These are phyloP conservation scores for Apiotrichum sp. DNA, from an alignment of 1,284 basidiomycete genomes.

Conservation along the genomic window DNA sequence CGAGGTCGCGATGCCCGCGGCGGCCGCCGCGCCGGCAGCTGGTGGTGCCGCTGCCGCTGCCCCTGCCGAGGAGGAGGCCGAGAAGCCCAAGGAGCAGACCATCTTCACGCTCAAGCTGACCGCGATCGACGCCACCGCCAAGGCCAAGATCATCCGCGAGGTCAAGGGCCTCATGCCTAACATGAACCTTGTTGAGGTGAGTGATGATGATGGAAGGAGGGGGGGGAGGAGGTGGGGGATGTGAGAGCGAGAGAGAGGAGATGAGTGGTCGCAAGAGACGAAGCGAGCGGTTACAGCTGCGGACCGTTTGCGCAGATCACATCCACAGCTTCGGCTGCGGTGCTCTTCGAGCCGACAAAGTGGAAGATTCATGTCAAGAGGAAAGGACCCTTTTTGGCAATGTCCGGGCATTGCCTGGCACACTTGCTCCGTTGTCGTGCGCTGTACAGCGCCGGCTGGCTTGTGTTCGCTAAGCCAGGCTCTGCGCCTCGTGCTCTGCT, in stretches of 20 bases:
- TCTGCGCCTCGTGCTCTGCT: no score
- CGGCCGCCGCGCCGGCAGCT: conserved; percentile 58
- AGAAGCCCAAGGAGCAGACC: conserved; percentile 96
- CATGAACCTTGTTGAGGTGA: conserved; percentile 89
- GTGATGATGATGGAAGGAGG: conserved; percentile 39
- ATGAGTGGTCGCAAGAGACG: no score
- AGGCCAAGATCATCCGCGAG: conserved; percentile 97
- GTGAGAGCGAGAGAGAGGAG: no score
- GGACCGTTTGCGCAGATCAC: no score
- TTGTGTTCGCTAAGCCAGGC: no score
- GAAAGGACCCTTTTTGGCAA: no score
- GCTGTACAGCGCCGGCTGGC: no score
- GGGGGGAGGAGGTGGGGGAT: not conserved
- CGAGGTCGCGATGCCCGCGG: conserved; percentile 89
- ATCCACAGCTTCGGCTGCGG: no score
- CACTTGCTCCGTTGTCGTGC: no score
- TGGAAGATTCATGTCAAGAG: no score
- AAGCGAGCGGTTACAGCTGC: no score
- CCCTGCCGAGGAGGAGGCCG: conserved; percentile 54
- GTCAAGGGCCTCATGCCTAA: conserved; percentile 93
- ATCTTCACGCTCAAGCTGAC: conserved; percentile 92
- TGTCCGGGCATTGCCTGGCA: no score
- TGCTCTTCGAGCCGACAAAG: not conserved
- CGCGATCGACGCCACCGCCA: conserved; percentile 80
- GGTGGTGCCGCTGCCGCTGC: conserved; percentile 52